phyloP scores from a whole-genome alignment of 331 rosid species.

The Stylosanthes scabra region DNA sequence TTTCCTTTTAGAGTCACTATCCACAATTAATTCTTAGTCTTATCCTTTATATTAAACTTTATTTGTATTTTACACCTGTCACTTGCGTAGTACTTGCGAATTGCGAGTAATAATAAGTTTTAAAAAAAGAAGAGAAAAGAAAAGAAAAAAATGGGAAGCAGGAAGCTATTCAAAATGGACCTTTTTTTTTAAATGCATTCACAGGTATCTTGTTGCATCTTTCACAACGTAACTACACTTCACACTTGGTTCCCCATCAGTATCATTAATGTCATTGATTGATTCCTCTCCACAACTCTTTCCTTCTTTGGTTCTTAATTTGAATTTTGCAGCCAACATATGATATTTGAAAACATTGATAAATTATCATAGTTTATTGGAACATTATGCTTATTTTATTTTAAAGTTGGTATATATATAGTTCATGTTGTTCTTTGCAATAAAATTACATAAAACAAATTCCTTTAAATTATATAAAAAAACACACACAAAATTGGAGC shows the following conservation, averaged over 20 bases:
- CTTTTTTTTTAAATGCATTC: constrained; percentile 62
- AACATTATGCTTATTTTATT: no score
- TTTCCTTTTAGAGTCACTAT: constrained; percentile 36
- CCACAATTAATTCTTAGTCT: constrained; percentile 32
- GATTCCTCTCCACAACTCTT: constrained; percentile 44
- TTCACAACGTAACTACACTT: background rate
- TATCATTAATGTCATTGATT: constrained; percentile 60
- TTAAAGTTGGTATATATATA: no score
- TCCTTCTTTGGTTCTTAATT: constrained; percentile 40
- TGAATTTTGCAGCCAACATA: constrained; percentile 31
- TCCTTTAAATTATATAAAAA: no score
- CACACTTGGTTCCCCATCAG: constrained; percentile 27
- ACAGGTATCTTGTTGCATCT: constrained; percentile 61
- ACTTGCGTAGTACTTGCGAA: constrained; percentile 12
- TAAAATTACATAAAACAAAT: no score
- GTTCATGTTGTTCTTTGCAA: no score
- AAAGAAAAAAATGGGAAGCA: constrained; percentile 7
- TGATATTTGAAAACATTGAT: constrained; percentile 19
- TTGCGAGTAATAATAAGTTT: background rate
- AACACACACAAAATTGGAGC: no score
- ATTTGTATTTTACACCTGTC: constrained; percentile 37
- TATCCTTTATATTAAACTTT: constrained; percentile 14
- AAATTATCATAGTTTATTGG: no score
- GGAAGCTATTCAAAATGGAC: constrained; percentile 34
- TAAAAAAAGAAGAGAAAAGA: no score